phyloP scores from a whole-genome alignment of 768 basidiomycete genomes.

The Daedaleopsis nitida region DNA sequence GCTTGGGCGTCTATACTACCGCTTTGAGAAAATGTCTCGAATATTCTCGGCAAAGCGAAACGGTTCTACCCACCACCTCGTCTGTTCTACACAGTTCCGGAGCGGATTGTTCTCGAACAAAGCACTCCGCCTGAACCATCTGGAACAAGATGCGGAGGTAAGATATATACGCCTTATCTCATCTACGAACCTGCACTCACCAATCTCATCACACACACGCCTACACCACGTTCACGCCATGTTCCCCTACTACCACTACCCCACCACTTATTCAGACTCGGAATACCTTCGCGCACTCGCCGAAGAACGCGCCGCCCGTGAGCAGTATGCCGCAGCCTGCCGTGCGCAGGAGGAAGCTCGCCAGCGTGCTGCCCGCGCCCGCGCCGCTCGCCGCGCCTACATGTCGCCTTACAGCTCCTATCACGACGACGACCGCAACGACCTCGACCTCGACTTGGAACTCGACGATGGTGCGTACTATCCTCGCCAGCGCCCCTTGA shows the following conservation, averaged over 20 bases:
- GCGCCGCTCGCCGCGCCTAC: conserved; percentile 26
- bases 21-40: not conserved
- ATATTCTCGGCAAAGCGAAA: not conserved
- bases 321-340: conserved; percentile 28
- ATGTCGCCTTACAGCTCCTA: conserved; percentile 25
- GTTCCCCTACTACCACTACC: conserved; percentile 14
- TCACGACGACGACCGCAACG: conserved; percentile 24
- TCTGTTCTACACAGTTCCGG: too few relatives aligned
- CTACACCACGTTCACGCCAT: conserved; percentile 6
- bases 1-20: too few relatives aligned
- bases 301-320: conserved; percentile 32
- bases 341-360: conserved; percentile 33
- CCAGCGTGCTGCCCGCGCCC: conserved; percentile 30
- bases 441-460: conserved; percentile 16
- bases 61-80: too few relatives aligned
- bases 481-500: conserved; percentile 7
- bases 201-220: not conserved
- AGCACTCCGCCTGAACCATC: not conserved
- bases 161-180: not conserved
- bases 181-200: not conserved
- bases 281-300: conserved; percentile 31
- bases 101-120: not conserved
- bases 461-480: conserved; percentile 11
- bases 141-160: not conserved
- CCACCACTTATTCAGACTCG: conserved; percentile 16